Evolutionary conservation across 768 basidiomycete species (phyloP), one percentile per base, ranked within the genome.

Genomic region (Tylopilus intermedius): DNA sequence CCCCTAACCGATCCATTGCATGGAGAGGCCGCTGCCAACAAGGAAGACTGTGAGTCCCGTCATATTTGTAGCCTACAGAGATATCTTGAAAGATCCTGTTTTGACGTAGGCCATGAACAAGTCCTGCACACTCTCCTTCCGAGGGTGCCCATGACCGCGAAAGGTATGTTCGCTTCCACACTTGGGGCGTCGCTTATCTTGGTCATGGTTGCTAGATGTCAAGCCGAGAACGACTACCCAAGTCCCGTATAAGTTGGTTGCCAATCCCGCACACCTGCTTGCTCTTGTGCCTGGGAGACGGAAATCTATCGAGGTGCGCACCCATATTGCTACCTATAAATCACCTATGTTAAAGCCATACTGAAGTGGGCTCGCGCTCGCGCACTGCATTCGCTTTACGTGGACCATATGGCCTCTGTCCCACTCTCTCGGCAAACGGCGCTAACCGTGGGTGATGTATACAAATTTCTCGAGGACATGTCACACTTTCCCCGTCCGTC

Each of bases 231-330:
- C 51, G 24, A 57, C 61, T 18, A 29, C 58, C 15, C 62, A 59
- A 24, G 58, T 74, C 15, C 67, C 76, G 2, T 79, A 79, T 53
- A 72, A 65, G 40, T 61, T 76, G 35, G 71, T 69, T 5, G 48
- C 71, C 11, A 66, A 61, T 7, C 68, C 70, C 2, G 58, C 63
- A 8, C 72, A 74, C 4, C 61, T 77, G 6, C 61, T 66, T 6
- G 58, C 59, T 13, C 62, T 79, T 21, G 61, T 72, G 4, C 67
- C 67, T 43, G 77, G 77, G 30, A 73, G 75, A 39, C 70, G 75
- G 40, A 79, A 79, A 58, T 76, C 77, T 1, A 69, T 79, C 4
- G 78, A 79, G 68, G 77, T 77, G 29, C 35, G 74, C 59, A 38
- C 2, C 27, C 29, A n/a, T 24, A 35, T n/a, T 49, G 9, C 22